phyloP scores from a whole-genome alignment of 2,329 filamentous ascomycete species.

The Venturia asperata region DNA sequence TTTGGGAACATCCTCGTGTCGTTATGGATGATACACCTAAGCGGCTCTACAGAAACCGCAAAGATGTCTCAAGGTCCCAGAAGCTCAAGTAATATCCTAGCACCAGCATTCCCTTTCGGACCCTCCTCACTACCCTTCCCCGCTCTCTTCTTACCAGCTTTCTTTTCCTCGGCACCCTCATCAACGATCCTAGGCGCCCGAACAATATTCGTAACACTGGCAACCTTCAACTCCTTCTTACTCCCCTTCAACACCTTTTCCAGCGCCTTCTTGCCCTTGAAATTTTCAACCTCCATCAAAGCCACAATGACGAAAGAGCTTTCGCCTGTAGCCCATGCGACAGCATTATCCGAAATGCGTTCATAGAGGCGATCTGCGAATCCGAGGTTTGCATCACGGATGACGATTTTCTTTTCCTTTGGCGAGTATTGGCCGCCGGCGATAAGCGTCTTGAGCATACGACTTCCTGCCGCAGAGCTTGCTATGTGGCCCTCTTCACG shows the following conservation, averaged over 20 bases:
- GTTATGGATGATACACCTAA: background rate
- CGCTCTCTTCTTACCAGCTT: slow-evolving; percentile 25
- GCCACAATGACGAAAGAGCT: slow-evolving; percentile 83
- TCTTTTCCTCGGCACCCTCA: slow-evolving; percentile 21
- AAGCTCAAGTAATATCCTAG: slow-evolving; percentile 36
- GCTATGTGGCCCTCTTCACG: slow-evolving; percentile 51
- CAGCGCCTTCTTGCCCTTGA: slow-evolving; percentile 42
- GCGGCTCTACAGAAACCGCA: no score
- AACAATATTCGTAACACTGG: slow-evolving; percentile 30
- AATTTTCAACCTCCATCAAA: slow-evolving; percentile 59
- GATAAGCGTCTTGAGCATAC: slow-evolving; percentile 86
- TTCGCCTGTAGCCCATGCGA: slow-evolving; percentile 78
- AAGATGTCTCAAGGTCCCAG: slow-evolving; percentile 3
- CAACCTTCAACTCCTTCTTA: slow-evolving; percentile 40
- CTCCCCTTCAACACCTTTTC: slow-evolving; percentile 36
- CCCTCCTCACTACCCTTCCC: slow-evolving; percentile 26
- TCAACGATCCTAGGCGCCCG: slow-evolving; percentile 30
- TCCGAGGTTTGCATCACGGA: slow-evolving; percentile 65
- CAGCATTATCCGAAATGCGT: slow-evolving; percentile 64
- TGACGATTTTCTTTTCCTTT: slow-evolving; percentile 59
- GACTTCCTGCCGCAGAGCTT: slow-evolving; percentile 57
- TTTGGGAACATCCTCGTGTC: background rate
- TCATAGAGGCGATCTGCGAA: slow-evolving; percentile 81
- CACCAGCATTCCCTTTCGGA: slow-evolving; percentile 40
- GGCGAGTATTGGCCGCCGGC: slow-evolving; percentile 82